Evolutionary conservation across 2,329 filamentous ascomycete species (phyloP).

Genomic region (Phaeoacremonium minimum): DNA sequence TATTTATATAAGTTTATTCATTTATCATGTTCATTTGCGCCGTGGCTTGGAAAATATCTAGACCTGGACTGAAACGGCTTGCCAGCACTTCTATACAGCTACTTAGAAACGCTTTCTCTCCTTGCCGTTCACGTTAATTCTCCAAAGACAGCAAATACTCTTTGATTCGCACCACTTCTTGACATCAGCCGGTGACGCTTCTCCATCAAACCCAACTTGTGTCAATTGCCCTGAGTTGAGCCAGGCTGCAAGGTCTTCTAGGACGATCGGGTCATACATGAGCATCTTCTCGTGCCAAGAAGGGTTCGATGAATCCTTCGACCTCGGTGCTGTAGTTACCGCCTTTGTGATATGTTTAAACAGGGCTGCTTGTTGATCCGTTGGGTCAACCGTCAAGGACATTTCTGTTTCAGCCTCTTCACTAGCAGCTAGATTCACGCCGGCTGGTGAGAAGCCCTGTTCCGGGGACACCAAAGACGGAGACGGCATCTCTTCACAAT

Average conservation of each 20-base stretch:
- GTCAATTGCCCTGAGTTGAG: constrained; percentile 69
- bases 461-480: constrained; percentile 30
- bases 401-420: constrained; percentile 40
- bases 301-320: constrained; percentile 43
- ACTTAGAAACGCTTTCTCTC: constrained; percentile 45
- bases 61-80: no score
- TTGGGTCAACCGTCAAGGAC: constrained; percentile 31
- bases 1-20: no score
- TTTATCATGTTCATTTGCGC: no score
- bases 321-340: constrained; percentile 44
- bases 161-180: constrained; percentile 88
- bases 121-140: constrained; percentile 46
- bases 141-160: constrained; percentile 80
- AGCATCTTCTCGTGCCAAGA: constrained; percentile 93
- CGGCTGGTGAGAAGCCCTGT: constrained; percentile 34
- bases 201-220: constrained; percentile 59
- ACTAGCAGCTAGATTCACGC: constrained; percentile 31
- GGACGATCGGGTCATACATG: constrained; percentile 83
- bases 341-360: constrained; percentile 53
- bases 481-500: constrained; percentile 29
- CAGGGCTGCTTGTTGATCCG: constrained; percentile 35
- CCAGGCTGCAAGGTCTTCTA: constrained; percentile 83
- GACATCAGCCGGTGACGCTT: constrained; percentile 61
- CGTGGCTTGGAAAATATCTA: no score
- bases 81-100: no score